Conservation (phyloP, 441 rosid genomes). For the Viola pubescens region DNA sequence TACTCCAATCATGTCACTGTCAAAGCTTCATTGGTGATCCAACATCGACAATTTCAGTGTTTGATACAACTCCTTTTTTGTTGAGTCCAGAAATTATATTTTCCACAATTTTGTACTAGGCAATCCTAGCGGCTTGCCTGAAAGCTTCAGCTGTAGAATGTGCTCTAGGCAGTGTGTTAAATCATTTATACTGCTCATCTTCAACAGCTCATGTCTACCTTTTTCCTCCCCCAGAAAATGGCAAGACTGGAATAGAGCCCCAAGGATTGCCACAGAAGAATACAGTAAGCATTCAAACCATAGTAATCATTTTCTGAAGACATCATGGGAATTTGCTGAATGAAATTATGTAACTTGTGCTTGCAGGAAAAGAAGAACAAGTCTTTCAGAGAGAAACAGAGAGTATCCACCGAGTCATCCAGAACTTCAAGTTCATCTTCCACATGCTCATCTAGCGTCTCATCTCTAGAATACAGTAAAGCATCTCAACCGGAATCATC, state of each 20-base stretch:
- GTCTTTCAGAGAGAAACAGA: slow-evolving; percentile 47
- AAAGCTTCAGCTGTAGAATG: too few relatives aligned
- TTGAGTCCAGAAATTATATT: too few relatives aligned
- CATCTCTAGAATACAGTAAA: slow-evolving; percentile 50
- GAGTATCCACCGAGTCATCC: slow-evolving; percentile 60
- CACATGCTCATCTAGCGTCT: slow-evolving; percentile 65
- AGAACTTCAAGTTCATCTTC: slow-evolving; percentile 69
- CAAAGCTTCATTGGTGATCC: too few relatives aligned
- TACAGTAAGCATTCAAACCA: slow-evolving; percentile 36
- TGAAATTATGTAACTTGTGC: slow-evolving; percentile 15
- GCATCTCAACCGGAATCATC: slow-evolving; percentile 42
- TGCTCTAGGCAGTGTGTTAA: neutral
- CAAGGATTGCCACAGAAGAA: slow-evolving; percentile 29
- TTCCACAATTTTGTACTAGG: too few relatives aligned
- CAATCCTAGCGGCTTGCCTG: too few relatives aligned
- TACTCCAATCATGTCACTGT: too few relatives aligned
- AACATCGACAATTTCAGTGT: too few relatives aligned
- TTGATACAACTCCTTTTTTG: too few relatives aligned
- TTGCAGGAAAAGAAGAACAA: slow-evolving; percentile 63
- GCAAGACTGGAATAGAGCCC: slow-evolving; percentile 29
- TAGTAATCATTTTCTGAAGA: neutral
- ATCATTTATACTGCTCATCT: neutral
- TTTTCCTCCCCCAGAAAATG: slow-evolving; percentile 44
- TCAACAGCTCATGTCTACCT: slow-evolving; percentile 17
- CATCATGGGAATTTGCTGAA: slow-evolving; percentile 1